phyloP scores from a whole-genome alignment of 331 rosid genomes.

The Telfairia occidentalis region DNA sequence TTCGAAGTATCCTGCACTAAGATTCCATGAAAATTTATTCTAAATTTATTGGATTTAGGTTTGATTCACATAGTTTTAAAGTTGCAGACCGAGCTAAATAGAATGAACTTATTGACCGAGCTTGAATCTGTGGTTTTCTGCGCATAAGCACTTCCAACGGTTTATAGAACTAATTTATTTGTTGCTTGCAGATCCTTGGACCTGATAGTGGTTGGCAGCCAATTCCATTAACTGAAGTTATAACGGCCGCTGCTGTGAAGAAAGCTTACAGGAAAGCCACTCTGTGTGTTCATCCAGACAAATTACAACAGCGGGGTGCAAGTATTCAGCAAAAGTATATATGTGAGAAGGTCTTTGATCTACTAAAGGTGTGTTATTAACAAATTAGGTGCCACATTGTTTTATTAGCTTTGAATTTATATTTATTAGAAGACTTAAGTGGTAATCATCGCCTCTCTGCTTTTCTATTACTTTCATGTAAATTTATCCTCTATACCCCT shows the following conservation, averaged over 20 bases:
- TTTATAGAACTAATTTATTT: conserved; percentile 4
- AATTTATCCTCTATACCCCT: neutral
- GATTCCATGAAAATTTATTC: neutral
- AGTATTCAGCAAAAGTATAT: conserved; percentile 66
- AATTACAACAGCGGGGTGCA: conserved; percentile 77
- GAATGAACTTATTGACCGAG: neutral
- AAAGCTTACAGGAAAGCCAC: conserved; percentile 85
- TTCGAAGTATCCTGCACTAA: neutral
- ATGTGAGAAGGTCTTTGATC: conserved; percentile 84
- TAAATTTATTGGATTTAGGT: neutral
- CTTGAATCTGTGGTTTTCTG: neutral
- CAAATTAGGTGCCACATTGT: neutral
- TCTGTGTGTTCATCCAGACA: conserved; percentile 79
- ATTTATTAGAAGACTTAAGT: neutral
- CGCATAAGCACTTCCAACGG: neutral
- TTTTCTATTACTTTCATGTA: neutral
- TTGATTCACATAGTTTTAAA: neutral
- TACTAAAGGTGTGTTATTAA: conserved; percentile 55
- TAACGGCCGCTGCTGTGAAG: conserved; percentile 71
- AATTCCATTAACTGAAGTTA: conserved; percentile 67
- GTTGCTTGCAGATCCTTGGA: conserved; percentile 60
- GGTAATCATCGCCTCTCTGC: neutral
- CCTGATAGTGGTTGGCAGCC: conserved; percentile 78
- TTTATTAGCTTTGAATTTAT: neutral
- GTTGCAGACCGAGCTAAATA: neutral